These are phyloP conservation scores for Pyrenochaeta sp. DNA, from an alignment of 2,329 filamentous ascomycete genomes.

Conservation along the genomic window DNA sequence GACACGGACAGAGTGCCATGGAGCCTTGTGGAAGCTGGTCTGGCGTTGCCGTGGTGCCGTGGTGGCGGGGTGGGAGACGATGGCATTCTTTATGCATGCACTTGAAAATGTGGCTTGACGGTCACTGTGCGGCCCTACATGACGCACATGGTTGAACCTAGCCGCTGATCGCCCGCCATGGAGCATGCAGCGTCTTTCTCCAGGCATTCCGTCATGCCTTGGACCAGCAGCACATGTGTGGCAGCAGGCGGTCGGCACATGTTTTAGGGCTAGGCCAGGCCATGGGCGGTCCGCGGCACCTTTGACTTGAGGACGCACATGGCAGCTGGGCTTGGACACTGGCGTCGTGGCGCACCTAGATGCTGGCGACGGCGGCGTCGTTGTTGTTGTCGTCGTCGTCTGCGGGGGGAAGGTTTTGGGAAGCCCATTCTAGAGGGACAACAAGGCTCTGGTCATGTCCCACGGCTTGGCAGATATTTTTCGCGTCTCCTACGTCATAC, in stretches of 20 bases:
- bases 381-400: too few species aligned
- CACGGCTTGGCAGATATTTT: slow-evolving; percentile 1
- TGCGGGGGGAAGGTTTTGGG: slow-evolving; percentile 1
- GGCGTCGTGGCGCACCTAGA: too few species aligned
- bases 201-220: background rate
- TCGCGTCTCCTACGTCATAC: slow-evolving; percentile 11
- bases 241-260: too few species aligned
- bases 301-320: too few species aligned
- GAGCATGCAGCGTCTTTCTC: slow-evolving; percentile 1
- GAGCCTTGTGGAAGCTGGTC: background rate
- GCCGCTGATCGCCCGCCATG: slow-evolving; percentile 7
- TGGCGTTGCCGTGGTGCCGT: background rate
- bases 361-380: too few species aligned
- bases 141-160: background rate
- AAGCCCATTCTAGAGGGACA: too few species aligned
- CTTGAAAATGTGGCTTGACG: background rate
- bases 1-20: background rate
- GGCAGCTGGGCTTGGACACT: too few species aligned
- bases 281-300: too few species aligned
- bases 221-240: background rate
- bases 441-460: background rate
- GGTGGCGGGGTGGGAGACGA: background rate
- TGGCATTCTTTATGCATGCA: background rate
- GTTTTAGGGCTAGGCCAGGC: too few species aligned
- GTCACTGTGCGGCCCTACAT: background rate